Evolutionary conservation across 176 grass and related monocot genomes (phyloP), one percentile per base, ranked within the genome.

Genomic region (Ananas comosus): DNA sequence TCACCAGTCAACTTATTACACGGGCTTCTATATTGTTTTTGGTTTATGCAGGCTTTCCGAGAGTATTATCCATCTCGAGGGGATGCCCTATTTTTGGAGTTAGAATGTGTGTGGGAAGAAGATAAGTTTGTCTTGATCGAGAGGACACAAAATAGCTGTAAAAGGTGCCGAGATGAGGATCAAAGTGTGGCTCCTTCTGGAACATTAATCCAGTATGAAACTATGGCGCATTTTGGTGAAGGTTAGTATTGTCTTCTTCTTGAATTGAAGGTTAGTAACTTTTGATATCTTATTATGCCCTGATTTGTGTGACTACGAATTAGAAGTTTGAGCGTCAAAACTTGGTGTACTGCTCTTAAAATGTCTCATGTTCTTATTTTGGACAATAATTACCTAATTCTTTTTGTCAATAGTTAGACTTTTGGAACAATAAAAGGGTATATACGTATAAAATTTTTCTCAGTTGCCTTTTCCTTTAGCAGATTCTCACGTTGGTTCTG

Each of bases 61-160:
- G 88, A 87, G 76, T 91, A 87, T 53, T 77, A 85, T 64, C 88
- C 81, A 24, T 74, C 81, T 3, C 74, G 47, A 49, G 42, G 72
- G 5, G 72, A 82, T 76, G 64, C 49, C 2, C 27, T 67, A 65
- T 54, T 22, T 29, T 49, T 72, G 66, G 33, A 42, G 33, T 53
- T 91, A 61, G 72, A 85, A 50, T 91, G 89, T 54, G 66, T 78
- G 64, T 91, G 89, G 89, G 66, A 72, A 72, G 79, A 80, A 75
- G 89, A 91, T 82, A 91, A 88, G 76, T 91, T 82, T 80, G 8
- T 85, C 69, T 82, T 91, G 79, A 65, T 74, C 47, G 82, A 91
- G 72, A 80, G 57, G 50, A 63, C 25, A 10, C 76, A 91, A 78
- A 57, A 11, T 71, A 74, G 7, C 58, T 61, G 65, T 71, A 50